Evolutionary conservation across 345 rosid species (phyloP).

Genomic region (Punica granatum): DNA sequence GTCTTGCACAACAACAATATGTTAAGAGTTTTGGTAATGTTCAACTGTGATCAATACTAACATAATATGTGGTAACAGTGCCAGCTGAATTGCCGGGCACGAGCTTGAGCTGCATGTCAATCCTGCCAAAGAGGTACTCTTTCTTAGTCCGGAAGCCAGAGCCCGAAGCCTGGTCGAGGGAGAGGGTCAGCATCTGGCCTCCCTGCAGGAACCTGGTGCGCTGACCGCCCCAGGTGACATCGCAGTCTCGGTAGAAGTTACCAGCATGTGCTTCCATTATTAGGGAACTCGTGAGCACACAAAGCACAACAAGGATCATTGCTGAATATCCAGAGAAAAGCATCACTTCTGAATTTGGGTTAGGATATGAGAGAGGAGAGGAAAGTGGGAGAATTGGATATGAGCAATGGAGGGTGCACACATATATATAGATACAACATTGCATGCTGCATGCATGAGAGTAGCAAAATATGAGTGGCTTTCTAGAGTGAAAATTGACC

Average conservation of each 20-base stretch:
- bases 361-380: neutral
- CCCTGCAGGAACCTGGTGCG: conserved; percentile 43
- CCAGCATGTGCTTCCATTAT: conserved; percentile 14
- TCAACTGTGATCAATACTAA: no score
- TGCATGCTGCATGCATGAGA: no score
- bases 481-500: no score
- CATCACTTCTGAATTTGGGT: neutral
- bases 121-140: conserved; percentile 38
- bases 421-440: no score
- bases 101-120: conserved; percentile 41
- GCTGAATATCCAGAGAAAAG: neutral
- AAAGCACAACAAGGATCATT: neutral
- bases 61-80: conserved; percentile 42
- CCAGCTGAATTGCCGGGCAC: conserved; percentile 57
- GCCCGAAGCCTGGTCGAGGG: conserved; percentile 44
- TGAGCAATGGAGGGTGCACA: no score
- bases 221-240: conserved; percentile 49
- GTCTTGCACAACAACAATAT: no score
- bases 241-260: conserved; percentile 30
- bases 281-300: neutral
- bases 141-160: conserved; percentile 51
- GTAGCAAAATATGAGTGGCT: no score
- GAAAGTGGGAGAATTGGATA: neutral
- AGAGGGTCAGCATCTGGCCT: conserved; percentile 47
- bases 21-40: no score